Percentiles rank a stretch among this genome's conserved stretches.
phyloP scores from a whole-genome alignment of 2,329 filamentous ascomycete genomes.

The Claviceps fusiformis region DNA sequence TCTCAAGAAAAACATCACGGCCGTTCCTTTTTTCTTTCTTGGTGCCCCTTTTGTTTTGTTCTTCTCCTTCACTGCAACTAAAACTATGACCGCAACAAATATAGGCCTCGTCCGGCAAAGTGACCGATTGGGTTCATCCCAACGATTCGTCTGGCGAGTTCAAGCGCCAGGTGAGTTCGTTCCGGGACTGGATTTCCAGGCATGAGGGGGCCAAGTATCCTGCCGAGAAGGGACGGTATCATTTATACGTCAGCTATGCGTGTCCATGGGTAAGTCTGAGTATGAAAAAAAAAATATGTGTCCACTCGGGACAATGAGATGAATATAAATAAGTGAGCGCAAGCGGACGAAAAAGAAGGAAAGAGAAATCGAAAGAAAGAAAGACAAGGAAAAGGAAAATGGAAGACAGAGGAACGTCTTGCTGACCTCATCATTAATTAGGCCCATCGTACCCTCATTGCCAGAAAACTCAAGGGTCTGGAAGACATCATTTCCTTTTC shows the following conservation, averaged over 20 bases:
- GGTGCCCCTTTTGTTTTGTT: too few species aligned
- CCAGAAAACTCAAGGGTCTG: slow-evolving; percentile 79
- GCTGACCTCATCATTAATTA: slow-evolving; percentile 7
- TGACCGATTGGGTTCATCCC: slow-evolving; percentile 74
- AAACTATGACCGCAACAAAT: background rate
- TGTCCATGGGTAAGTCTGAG: slow-evolving; percentile 62
- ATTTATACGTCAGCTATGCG: slow-evolving; percentile 88
- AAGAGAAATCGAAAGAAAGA: background rate
- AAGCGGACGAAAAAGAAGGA: background rate
- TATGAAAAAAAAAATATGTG: too few species aligned
- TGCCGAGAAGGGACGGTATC: slow-evolving; percentile 79
- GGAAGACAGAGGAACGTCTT: background rate
- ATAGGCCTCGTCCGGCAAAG: slow-evolving; percentile 6
- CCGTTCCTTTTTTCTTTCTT: background rate
- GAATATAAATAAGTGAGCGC: background rate
- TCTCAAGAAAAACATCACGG: too few species aligned
- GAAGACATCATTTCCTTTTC: slow-evolving; percentile 70
- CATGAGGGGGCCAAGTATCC: slow-evolving; percentile 62
- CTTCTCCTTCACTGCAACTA: background rate
- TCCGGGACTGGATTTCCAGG: slow-evolving; percentile 67
- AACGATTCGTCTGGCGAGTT: slow-evolving; percentile 77
- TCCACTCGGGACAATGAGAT: background rate
- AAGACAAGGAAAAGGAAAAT: background rate
- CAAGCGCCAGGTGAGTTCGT: slow-evolving; percentile 73
- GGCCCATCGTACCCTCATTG: slow-evolving; percentile 77